Evolutionary conservation across 768 basidiomycete species (phyloP), one percentile per base, ranked within the genome.

Genomic region (Dendrothele bispora): DNA sequence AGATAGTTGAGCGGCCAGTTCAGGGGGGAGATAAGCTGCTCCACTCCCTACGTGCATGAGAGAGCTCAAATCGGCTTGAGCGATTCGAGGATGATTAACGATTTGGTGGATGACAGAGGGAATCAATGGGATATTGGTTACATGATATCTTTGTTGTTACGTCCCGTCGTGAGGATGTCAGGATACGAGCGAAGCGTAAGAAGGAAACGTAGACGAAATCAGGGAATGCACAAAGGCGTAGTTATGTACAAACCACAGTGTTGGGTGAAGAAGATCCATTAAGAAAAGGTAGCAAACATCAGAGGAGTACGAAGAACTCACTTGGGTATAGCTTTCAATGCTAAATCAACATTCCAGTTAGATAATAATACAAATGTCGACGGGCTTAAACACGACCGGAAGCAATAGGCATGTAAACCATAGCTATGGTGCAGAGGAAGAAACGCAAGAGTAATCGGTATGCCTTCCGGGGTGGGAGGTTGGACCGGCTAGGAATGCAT

Each of bases 391-490:
- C 80, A 73, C 0, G 68, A 50, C n/a, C 77, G 75, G 58, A 88
- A 75, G 10, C 66, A 61, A 49, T 73, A 71, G 1, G 64, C 41
- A 46, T 84, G 75, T 17, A 87, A 66, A 1, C 78, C 88, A 53
- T 79, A 87, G 1, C 74, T 65, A 51, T 90, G 88, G 54, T 87
- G 79, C 26, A 89, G 67, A 0, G 88, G 88, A 1, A 90, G 63
- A 49, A 82, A 80, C 0, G 71, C 81, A 37, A 90, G 71, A 1
- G 53, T 52, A 4, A 81, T 61, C 2, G 80, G 77, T 4, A 73
- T 60, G 21, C 72, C 74, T 45, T 72, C 72, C 3, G 77, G 76
- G 3, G 68, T 73, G 4, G 59, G 55, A 22, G 68, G 70, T 6
- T 56, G 56, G 25, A 67, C 68, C 11, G 70, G 68, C 77, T 80